Conservation (phyloP, 129 eudicot species). For the Erigeron canadensis region DNA sequence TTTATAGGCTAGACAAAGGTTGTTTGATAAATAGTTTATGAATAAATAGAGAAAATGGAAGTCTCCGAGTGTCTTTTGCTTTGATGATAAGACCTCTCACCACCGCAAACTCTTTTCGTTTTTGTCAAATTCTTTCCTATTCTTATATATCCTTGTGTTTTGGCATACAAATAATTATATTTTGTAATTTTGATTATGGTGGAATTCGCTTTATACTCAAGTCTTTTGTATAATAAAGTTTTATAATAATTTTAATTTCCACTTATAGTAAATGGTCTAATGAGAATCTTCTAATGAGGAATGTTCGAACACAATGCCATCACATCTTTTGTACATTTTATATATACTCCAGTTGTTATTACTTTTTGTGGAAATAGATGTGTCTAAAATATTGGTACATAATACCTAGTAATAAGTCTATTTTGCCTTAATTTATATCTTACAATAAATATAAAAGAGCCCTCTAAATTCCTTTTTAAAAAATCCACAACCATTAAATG, state of each 20-base stretch:
- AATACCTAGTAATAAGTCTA: slow-evolving; percentile 23
- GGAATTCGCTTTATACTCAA: slow-evolving; percentile 40
- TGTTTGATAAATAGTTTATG: too few species aligned
- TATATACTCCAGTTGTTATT: slow-evolving; percentile 15
- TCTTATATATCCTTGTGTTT: not conserved
- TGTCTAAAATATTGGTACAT: slow-evolving; percentile 16
- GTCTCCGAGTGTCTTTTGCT: slow-evolving; percentile 35
- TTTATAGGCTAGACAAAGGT: too few species aligned
- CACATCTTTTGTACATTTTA: not conserved
- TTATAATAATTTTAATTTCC: not conserved
- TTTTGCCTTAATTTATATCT: not conserved
- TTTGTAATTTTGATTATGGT: slow-evolving; percentile 22
- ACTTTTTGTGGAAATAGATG: slow-evolving; percentile 23
- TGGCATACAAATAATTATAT: not conserved
- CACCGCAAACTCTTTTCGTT: slow-evolving; percentile 26
- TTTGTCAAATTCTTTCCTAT: slow-evolving; percentile 14
- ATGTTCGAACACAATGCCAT: slow-evolving; percentile 27
- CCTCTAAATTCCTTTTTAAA: too few species aligned
- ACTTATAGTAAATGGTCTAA: slow-evolving; percentile 28
- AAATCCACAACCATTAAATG: too few species aligned
- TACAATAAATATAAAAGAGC: slow-evolving; percentile 7
- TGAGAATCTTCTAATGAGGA: slow-evolving; percentile 23
- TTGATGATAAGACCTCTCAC: slow-evolving; percentile 38
- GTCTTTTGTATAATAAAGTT: slow-evolving; percentile 4
- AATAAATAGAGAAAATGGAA: slow-evolving; percentile 19